phyloP scores from a whole-genome alignment of 2,329 filamentous ascomycete genomes.

The Bipolaris cookei region DNA sequence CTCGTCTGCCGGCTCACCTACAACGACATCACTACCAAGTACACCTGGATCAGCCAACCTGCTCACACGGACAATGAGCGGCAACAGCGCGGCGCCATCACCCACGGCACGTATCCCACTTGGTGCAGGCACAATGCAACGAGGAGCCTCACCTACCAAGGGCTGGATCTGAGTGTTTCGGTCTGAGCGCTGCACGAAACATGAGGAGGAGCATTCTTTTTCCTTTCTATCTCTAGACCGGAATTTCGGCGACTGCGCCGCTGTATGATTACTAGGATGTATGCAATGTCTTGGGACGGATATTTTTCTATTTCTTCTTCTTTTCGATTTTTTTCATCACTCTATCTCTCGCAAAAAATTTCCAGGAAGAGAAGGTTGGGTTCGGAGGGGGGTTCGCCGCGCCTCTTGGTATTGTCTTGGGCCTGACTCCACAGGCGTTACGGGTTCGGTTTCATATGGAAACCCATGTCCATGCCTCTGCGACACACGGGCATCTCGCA shows the following conservation, averaged over 20 bases:
- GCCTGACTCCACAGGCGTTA: slow-evolving; percentile 18
- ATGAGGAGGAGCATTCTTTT: slow-evolving; percentile 1
- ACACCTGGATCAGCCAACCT: slow-evolving; percentile 26
- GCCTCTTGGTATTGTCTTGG: slow-evolving; percentile 2
- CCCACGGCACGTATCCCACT: slow-evolving; percentile 44
- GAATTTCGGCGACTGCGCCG: slow-evolving; percentile 18
- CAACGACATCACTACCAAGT: slow-evolving; percentile 21
- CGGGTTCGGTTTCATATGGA: slow-evolving; percentile 25
- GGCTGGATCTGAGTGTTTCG: slow-evolving; percentile 43
- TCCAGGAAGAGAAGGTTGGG: neutral
- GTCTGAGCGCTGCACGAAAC: slow-evolving; percentile 3
- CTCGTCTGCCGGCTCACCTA: slow-evolving; percentile 24
- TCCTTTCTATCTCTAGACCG: slow-evolving; percentile 13
- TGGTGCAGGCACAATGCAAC: slow-evolving; percentile 47
- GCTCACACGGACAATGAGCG: slow-evolving; percentile 22
- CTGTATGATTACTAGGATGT: slow-evolving; percentile 27
- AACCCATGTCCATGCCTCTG: neutral
- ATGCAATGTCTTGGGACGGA: neutral
- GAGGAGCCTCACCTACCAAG: slow-evolving; percentile 40
- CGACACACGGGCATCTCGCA: slow-evolving; percentile 12
- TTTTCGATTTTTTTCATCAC: neutral
- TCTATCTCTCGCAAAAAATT: neutral
- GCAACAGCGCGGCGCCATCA: slow-evolving; percentile 26
- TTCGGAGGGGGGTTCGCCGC: neutral
- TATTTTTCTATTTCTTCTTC: neutral